Evolutionary conservation across 148 eudicot genomes (phyloP).

Genomic region (Vaccinium myrtillus): DNA sequence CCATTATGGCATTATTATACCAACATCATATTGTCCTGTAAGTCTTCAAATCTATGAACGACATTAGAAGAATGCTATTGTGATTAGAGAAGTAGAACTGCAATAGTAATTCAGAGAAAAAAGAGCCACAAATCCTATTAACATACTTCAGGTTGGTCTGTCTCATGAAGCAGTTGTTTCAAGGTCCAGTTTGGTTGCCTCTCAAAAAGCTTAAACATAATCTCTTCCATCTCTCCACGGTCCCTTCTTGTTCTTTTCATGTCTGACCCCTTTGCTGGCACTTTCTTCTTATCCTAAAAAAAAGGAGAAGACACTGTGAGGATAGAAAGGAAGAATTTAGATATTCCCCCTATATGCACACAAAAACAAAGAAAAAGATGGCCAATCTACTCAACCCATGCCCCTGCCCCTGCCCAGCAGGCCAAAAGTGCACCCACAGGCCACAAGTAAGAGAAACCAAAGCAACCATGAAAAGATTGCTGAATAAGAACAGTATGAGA

Average conservation of each 20-base stretch:
- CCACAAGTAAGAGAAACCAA: not conserved
- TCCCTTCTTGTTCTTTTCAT: slow-evolving; percentile 95
- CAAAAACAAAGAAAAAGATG: not conserved
- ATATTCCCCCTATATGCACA: not conserved
- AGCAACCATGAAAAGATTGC: not conserved
- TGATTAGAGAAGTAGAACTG: not conserved
- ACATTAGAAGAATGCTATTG: not conserved
- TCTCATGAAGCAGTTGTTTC: slow-evolving; percentile 91
- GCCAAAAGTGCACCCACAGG: not conserved
- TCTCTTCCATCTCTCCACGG: slow-evolving; percentile 92
- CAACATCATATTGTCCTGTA: not conserved
- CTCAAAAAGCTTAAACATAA: slow-evolving; percentile 94
- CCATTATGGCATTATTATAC: too few species aligned
- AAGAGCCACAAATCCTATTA: not conserved
- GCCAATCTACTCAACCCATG: not conserved
- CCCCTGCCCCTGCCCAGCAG: not conserved
- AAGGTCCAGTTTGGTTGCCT: slow-evolving; percentile 95
- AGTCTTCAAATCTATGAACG: not conserved
- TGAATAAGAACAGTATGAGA: not conserved
- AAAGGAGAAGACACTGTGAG: not conserved
- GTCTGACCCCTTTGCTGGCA: slow-evolving; percentile 81
- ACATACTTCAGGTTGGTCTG: slow-evolving; percentile 97
- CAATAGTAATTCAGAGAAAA: not conserved
- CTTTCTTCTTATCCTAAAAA: slow-evolving; percentile 72
- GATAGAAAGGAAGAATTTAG: not conserved